These are phyloP conservation scores for Daldinia concentrica DNA, from an alignment of 495 filamentous ascomycete genomes.

Conservation along the genomic window DNA sequence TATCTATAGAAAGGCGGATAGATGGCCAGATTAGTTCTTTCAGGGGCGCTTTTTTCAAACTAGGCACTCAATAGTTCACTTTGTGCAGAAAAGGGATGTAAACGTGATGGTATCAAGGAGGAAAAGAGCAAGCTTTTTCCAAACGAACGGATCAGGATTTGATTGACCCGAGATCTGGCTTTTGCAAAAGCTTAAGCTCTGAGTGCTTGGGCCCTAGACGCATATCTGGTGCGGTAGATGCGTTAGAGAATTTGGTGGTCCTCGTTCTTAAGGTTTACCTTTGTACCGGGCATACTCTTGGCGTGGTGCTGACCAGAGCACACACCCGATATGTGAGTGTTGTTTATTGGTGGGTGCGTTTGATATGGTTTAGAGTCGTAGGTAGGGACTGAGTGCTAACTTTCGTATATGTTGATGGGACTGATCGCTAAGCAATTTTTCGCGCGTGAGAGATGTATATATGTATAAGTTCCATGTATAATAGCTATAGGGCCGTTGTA, in stretches of 20 bases:
- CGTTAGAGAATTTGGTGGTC: background rate
- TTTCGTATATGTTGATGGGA: background rate
- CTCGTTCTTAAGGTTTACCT: constrained; percentile 16
- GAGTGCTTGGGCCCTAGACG: background rate
- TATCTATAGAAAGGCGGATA: too few species aligned
- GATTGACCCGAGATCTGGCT: background rate
- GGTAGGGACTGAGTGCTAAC: background rate
- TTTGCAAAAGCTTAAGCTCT: constrained; percentile 12
- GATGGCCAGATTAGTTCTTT: too few species aligned
- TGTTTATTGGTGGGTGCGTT: background rate
- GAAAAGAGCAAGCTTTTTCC: background rate
- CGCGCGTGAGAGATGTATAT: background rate
- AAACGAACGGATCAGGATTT: background rate
- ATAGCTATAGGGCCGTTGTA: background rate
- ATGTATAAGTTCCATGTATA: background rate
- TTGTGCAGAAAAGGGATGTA: background rate
- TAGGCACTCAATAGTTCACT: background rate
- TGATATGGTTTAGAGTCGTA: background rate
- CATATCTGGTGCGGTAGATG: background rate
- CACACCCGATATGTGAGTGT: background rate
- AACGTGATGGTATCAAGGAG: constrained; percentile 11
- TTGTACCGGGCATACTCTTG: background rate
- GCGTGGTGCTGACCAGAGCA: background rate
- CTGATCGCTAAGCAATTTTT: background rate
- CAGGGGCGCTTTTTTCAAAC: background rate